These are phyloP conservation scores for Platanthera zijinensis DNA, from an alignment of 106 monocot genomes.

Conservation along the genomic window DNA sequence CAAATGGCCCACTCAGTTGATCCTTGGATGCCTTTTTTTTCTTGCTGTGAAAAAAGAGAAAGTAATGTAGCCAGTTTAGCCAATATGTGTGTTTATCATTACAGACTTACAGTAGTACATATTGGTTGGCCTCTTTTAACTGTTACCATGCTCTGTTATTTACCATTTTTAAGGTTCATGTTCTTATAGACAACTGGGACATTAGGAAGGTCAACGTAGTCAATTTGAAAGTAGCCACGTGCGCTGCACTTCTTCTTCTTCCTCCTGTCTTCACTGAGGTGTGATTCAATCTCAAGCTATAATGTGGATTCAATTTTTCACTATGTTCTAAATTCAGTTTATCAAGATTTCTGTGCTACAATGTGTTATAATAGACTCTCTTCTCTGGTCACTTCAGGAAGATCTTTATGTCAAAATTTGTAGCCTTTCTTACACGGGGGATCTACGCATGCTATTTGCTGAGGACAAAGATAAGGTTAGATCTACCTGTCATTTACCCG, in stretches of 20 bases:
- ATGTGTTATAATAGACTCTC: neutral
- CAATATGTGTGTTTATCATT: no score
- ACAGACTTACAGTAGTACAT: no score
- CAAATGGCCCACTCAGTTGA: no score
- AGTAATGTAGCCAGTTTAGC: no score
- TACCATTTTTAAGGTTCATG: constrained; percentile 35
- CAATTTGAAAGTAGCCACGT: constrained; percentile 70
- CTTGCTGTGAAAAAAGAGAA: no score
- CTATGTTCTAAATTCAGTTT: neutral
- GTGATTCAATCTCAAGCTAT: neutral
- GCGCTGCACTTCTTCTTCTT: constrained; percentile 69
- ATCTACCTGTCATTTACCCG: neutral
- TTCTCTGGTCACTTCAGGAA: constrained; percentile 38
- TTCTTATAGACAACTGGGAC: constrained; percentile 79
- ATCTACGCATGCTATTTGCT: constrained; percentile 91
- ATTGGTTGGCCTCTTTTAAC: neutral
- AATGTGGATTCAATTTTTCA: constrained; percentile 1
- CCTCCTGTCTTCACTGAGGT: constrained; percentile 87
- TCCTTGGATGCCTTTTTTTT: no score
- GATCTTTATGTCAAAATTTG: constrained; percentile 88
- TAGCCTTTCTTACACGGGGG: constrained; percentile 93
- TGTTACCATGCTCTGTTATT: neutral
- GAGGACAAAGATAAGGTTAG: constrained; percentile 89
- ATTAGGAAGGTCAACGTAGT: constrained; percentile 69
- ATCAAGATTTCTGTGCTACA: neutral